Percentiles rank a stretch among this genome's conserved stretches.
Evolutionary conservation across 805 yeast species (phyloP).

Genomic region (Saccharomycopsis oosterbeekiorum): DNA sequence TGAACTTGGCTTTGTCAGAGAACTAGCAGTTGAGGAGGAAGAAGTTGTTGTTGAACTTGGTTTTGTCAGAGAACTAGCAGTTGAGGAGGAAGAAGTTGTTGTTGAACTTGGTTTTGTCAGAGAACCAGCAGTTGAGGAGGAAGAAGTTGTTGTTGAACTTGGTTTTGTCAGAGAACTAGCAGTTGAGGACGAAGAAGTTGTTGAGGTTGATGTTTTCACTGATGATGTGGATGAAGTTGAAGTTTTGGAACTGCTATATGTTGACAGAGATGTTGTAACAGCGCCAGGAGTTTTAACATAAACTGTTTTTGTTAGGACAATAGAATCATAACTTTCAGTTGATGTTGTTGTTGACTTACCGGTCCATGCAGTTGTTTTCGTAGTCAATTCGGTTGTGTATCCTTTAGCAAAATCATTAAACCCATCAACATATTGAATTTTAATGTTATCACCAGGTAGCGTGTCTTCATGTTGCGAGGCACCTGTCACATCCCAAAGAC

Average conservation of each 20-base stretch:
- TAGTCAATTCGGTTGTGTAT: not conserved
- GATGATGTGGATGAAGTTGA: not conserved
- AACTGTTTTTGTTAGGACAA: not conserved
- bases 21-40: no score
- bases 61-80: no score
- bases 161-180: no score
- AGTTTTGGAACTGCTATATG: not conserved
- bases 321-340: not conserved
- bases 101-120: no score
- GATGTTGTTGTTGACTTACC: not conserved
- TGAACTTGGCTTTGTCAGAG: no score
- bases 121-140: no score
- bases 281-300: not conserved
- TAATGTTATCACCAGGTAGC: not conserved
- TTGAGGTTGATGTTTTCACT: no score
- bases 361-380: not conserved
- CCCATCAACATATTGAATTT: not conserved
- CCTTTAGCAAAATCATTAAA: not conserved
- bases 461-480: not conserved
- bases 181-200: no score
- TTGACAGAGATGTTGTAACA: not conserved
- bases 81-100: no score
- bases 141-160: no score
- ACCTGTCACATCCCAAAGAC: slow-evolving; percentile 5
- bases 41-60: no score